A percentile compares a stretch with the other conserved stretches of the same genome.
These are phyloP conservation scores for Hypsizygus ulmarius DNA, from an alignment of 1,284 basidiomycete species.

Conservation along the genomic window DNA sequence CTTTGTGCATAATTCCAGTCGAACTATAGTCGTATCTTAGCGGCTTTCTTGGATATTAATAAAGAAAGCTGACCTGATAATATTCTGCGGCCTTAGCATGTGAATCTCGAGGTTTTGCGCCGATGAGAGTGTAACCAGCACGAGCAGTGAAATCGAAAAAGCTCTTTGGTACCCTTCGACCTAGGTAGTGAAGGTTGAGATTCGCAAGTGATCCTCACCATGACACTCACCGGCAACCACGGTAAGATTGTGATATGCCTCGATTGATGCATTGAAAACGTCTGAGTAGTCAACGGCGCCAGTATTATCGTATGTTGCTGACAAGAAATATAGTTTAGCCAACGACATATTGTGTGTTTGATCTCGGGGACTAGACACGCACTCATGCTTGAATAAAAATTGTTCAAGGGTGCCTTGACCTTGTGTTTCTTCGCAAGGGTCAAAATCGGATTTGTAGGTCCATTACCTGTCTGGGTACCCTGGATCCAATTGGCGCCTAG, in stretches of 20 bases:
- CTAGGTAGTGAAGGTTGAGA: conserved; percentile 18
- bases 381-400: conserved; percentile 51
- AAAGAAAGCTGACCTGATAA: conserved; percentile 37
- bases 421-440: conserved; percentile 58
- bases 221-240: conserved; percentile 38
- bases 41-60: neutral
- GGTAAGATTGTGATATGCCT: conserved; percentile 42
- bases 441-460: conserved; percentile 59
- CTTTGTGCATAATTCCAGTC: conserved; percentile 56
- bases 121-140: conserved; percentile 47
- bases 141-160: conserved; percentile 49
- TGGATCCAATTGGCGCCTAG: conserved; percentile 73
- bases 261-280: conserved; percentile 38
- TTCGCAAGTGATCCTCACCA: neutral
- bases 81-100: conserved; percentile 53
- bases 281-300: conserved; percentile 48
- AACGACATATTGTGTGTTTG: too few species aligned
- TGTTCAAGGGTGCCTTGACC: conserved; percentile 44
- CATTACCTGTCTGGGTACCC: conserved; percentile 51
- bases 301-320: conserved; percentile 51
- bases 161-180: conserved; percentile 37
- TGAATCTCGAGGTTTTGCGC: conserved; percentile 39
- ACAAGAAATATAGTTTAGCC: too few species aligned
- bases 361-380: too few species aligned
- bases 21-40: conserved; percentile 25